Evolutionary conservation across 2,329 filamentous ascomycete genomes (phyloP).

Genomic region (Nigrograna mackinnonii): DNA sequence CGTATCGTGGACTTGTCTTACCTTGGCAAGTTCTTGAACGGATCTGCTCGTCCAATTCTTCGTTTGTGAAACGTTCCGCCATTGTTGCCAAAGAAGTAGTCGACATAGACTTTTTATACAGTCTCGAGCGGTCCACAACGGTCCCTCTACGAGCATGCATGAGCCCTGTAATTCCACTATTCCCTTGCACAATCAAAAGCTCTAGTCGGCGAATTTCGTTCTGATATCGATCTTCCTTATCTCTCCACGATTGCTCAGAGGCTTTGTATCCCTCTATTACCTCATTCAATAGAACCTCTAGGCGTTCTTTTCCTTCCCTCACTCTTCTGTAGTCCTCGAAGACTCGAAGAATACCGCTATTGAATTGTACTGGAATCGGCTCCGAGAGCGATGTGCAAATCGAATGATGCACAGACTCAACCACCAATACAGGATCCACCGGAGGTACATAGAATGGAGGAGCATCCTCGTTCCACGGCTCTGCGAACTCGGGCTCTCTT

Average conservation of each 20-base stretch:
- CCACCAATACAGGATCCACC: conserved; percentile 25
- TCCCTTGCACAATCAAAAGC: conserved; percentile 46
- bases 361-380: conserved; percentile 33
- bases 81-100: too few relatives aligned
- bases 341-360: conserved; percentile 44
- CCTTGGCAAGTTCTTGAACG: conserved; percentile 26
- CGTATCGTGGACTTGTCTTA: conserved; percentile 11
- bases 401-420: conserved; percentile 30
- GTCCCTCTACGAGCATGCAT: conserved; percentile 47
- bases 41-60: conserved; percentile 28
- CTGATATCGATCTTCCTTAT: conserved; percentile 39
- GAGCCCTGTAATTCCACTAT: conserved; percentile 45
- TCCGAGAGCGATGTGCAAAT: conserved; percentile 20
- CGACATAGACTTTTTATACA: conserved; percentile 19
- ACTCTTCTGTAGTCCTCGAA: conserved; percentile 46
- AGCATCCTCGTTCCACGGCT: conserved; percentile 29
- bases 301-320: conserved; percentile 34
- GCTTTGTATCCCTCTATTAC: conserved; percentile 26
- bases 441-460: conserved; percentile 14
- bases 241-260: conserved; percentile 34
- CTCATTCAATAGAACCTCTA: conserved; percentile 29
- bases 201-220: conserved; percentile 50
- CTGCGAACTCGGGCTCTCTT: conserved; percentile 22
- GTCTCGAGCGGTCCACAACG: conserved; percentile 35
- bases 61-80: conserved; percentile 17